Base-by-base conservation (phyloP, 768 basidiomycete species). In the Calocera cornea region DNA sequence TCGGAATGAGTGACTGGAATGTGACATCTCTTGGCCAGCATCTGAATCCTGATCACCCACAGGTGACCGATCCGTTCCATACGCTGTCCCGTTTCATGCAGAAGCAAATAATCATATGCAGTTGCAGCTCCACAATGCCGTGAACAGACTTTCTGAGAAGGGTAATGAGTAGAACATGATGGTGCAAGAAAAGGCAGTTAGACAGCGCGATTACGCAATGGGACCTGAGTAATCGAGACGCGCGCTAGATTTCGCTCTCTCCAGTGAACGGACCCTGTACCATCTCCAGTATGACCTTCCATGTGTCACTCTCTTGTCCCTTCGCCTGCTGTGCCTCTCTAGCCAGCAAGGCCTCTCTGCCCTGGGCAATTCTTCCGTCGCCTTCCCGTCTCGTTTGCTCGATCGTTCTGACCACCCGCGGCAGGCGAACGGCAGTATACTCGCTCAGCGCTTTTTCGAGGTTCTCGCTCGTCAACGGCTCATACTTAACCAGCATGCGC, bases 371-470 rank as follows among this genome's bases (percentile, higher is more conserved):
- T 34, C 79, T 76, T n/a, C 47, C 63, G 29, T 80, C 77, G 0
- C 80, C 80, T 65, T 71, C 71, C 66, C 67, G 66, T 27, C 78
- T 76, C 27, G 80, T 79, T 1, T 68, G 71, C 49, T 69, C 73
- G 2, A 81, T 79, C 17, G 81, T 67, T 69, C 49, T 72, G 1
- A 77, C 69, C 10, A 34, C 69, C 65, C 80, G 78, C 47, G 75
- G 70, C 19, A 81, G 73, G 24, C 81, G 79, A 50, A 68, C 66
- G 27, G 38, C 69, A 63, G 80, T 78, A 49, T 78, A 78, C 60
- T 76, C 74, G 0, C 67, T 65, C 69, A 80, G 81, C 17, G 78
- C 68, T 3, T 67, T 67, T 1, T 68, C 68, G 8, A 82, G 75
- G 2, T 66, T 36, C n/a, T 72, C 72, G 0, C 74, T 74, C 2